Evolutionary conservation across 176 grass and related monocot species (phyloP).

Genomic region (maize (Zea mays)): Zm-B73-REFERENCE-NAM-5.0 NC_050105.1:132014501-132015000

Average conservation of each 20-base stretch:
- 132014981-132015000: slow-evolving; percentile 18
- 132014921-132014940: not conserved
- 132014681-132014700: slow-evolving; percentile 76
- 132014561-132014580: slow-evolving; percentile 91
- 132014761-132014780: slow-evolving; percentile 52
- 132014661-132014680: slow-evolving; percentile 93
- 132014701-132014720: slow-evolving; percentile 73
- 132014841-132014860: too few species aligned
- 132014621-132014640: slow-evolving; percentile 64
- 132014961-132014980: not conserved
- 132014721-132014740: slow-evolving; percentile 94
- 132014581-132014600: slow-evolving; percentile 88
- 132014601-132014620: slow-evolving; percentile 77
- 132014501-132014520: too few species aligned
- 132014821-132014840: too few species aligned
- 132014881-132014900: too few species aligned
- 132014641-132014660: slow-evolving; percentile 83
- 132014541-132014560: slow-evolving; percentile 81
- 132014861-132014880: too few species aligned
- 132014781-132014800: not conserved
- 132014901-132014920: too few species aligned
- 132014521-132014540: not conserved
- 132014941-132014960: not conserved
- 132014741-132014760: slow-evolving; percentile 90
- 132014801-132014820: too few species aligned